Base-by-base conservation (phyloP, 2,329 filamentous ascomycete genomes). In the Zymoseptoria passerinii region DNA sequence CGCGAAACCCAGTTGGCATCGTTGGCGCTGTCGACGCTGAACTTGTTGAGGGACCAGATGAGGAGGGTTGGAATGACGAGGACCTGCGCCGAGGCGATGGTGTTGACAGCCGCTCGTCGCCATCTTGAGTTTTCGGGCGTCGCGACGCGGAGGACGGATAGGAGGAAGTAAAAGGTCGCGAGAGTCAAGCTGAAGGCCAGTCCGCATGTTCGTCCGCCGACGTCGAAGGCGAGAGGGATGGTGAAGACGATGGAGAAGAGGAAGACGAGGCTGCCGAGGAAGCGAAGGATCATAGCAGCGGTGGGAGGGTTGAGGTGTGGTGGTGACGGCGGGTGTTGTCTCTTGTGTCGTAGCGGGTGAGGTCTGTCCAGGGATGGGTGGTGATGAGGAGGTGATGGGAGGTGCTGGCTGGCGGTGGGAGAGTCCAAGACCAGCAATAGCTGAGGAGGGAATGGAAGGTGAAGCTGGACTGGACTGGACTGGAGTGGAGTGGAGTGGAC, bases 211-310 rank as follows among this genome's bases (percentile, higher is more conserved):
- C 90, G 87, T 62, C 94, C 94, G 72, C 94, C 94, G 70, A 97
- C 92, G 83, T 99, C 94, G 78, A 97, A 97, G 70, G 92, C 90
- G 72, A 99, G 86, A 62, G 94, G 94, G 72, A 99, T 94, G 62
- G 91, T 96, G 72, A 97, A 88, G 71, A 97, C 86, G 74, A 96
- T 91, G 76, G 89, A 89, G 76, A 92, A 82, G 68, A 97, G 85
- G 77, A 96, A 97, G 77, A 75, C 74, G 70, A 69, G 73, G 72
- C 67, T 75, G 75, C 75, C 73, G 72, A 78, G 74, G 75, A 77
- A 76, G 71, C 78, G 70, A 69, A 72, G 70, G 66, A 74, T 76
- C 77, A 77, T 74, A 69, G 68, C 64, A 19, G 58, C 23, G 49
- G 50, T 13, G 28, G 49, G 23, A 23, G 23, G 23, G 23, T 23